phyloP scores from a whole-genome alignment of 2,329 filamentous ascomycete species.

The Fusarium sp. region DNA sequence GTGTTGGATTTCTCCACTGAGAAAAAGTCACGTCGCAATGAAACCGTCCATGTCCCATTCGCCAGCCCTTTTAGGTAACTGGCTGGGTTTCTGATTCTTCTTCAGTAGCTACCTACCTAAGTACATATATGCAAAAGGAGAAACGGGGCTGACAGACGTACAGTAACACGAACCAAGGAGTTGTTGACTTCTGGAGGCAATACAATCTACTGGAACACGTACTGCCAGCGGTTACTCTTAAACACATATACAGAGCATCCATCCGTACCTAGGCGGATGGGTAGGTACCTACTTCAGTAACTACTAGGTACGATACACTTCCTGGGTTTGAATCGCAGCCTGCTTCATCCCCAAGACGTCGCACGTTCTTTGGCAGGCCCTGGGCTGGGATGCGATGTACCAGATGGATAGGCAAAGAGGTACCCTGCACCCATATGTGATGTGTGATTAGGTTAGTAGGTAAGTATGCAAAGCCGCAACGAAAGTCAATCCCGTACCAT shows the following conservation, averaged over 20 bases:
- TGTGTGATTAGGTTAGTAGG: not conserved
- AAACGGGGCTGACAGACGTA: conserved; percentile 18
- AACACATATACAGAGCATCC: no score
- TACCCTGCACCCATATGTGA: no score
- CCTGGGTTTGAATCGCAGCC: not conserved
- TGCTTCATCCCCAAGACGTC: not conserved
- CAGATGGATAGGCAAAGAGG: not conserved
- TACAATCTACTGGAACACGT: no score
- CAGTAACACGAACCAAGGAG: not conserved
- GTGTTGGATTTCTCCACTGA: conserved; percentile 29
- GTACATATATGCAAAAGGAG: conserved; percentile 15
- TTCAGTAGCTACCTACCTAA: not conserved
- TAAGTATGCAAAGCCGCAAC: conserved; percentile 1
- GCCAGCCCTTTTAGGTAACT: conserved; percentile 30
- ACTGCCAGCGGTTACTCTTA: not conserved
- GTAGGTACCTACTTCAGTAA: not conserved
- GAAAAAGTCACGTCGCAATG: conserved; percentile 33
- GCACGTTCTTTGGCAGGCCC: conserved; percentile 3
- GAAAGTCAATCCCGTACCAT: not conserved
- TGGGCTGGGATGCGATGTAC: conserved; percentile 1
- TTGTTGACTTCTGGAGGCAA: no score
- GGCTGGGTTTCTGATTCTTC: conserved; percentile 25
- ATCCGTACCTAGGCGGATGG: no score
- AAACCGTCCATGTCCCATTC: conserved; percentile 30
- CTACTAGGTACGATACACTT: not conserved